phyloP scores from a whole-genome alignment of 148 eudicot genomes.

The Diospyros kaki region DNA sequence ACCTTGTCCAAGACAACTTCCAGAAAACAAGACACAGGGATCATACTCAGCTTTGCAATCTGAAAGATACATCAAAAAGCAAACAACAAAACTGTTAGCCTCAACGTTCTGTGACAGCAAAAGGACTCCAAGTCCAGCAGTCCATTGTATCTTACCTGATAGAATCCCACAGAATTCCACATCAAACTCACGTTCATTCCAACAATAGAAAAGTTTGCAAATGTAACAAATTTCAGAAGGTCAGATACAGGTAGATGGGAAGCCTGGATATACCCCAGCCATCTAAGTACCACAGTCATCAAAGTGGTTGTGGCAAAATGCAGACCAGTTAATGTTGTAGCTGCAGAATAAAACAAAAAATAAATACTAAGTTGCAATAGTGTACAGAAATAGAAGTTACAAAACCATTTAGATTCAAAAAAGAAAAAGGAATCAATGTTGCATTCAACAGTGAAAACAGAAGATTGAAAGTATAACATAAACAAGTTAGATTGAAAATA shows the following conservation, averaged over 20 bases:
- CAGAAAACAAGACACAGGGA: constrained; percentile 37
- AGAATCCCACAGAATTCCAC: constrained; percentile 40
- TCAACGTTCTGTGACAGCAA: neutral
- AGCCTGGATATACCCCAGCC: constrained; percentile 31
- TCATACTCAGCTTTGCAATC: constrained; percentile 43
- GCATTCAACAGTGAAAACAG: neutral
- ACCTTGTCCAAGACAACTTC: constrained; percentile 37
- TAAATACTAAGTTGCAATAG: neutral
- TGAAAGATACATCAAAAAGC: constrained; percentile 11
- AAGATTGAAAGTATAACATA: neutral
- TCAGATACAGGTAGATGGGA: constrained; percentile 30
- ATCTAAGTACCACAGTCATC: constrained; percentile 28
- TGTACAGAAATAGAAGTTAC: neutral
- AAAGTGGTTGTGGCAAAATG: constrained; percentile 33
- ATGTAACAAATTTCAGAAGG: constrained; percentile 26
- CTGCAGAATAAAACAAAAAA: constrained; percentile 18
- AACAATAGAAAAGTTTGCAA: constrained; percentile 37
- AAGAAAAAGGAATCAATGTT: constrained; percentile 1
- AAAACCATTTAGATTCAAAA: neutral
- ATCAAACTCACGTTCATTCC: constrained; percentile 41
- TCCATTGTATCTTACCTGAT: constrained; percentile 22
- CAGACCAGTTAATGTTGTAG: constrained; percentile 36
- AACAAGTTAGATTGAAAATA: no score
- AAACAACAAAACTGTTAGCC: neutral
- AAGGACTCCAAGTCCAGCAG: neutral